Evolutionary conservation across 2,329 filamentous ascomycete species (phyloP).

Genomic region (Aphanoascus verrucosus): DNA sequence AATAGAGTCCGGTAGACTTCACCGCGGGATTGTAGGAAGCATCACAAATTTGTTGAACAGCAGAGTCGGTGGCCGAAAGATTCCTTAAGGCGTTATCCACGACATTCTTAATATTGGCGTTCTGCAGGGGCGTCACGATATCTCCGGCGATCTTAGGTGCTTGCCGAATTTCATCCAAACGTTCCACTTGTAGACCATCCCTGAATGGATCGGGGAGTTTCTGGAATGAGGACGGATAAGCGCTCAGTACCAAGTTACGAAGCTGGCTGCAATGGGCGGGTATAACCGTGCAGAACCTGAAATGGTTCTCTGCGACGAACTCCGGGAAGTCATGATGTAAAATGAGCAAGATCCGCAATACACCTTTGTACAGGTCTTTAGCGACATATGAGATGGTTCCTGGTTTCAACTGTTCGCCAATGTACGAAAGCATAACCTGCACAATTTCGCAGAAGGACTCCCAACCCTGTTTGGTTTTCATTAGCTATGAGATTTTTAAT

Average conservation of each 20-base stretch:
- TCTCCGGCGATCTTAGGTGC: conserved; percentile 57
- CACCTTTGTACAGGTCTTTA: conserved; percentile 75
- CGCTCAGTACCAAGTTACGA: conserved; percentile 76
- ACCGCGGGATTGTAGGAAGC: conserved; percentile 53
- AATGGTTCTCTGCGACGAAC: conserved; percentile 79
- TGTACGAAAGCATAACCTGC: conserved; percentile 58
- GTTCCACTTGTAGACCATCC: conserved; percentile 63
- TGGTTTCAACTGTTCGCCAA: conserved; percentile 69
- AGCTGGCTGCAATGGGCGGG: conserved; percentile 77
- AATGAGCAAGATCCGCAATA: conserved; percentile 70
- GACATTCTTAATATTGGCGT: conserved; percentile 43
- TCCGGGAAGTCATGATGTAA: conserved; percentile 92
- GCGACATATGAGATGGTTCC: conserved; percentile 56
- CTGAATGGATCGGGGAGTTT: conserved; percentile 67
- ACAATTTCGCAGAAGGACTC: conserved; percentile 61
- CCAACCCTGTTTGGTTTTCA: conserved; percentile 50
- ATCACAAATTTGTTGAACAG: conserved; percentile 62
- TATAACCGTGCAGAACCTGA: conserved; percentile 68
- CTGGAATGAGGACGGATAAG: conserved; percentile 57
- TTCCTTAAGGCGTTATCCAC: conserved; percentile 44
- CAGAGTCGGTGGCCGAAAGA: conserved; percentile 57
- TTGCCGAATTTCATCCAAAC: conserved; percentile 61
- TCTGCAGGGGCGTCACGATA: conserved; percentile 39
- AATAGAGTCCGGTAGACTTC: conserved; percentile 54
- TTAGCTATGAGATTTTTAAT: conserved; percentile 6